Base-by-base conservation (phyloP, 768 basidiomycete species). In the Xerocomellus intermedius region DNA sequence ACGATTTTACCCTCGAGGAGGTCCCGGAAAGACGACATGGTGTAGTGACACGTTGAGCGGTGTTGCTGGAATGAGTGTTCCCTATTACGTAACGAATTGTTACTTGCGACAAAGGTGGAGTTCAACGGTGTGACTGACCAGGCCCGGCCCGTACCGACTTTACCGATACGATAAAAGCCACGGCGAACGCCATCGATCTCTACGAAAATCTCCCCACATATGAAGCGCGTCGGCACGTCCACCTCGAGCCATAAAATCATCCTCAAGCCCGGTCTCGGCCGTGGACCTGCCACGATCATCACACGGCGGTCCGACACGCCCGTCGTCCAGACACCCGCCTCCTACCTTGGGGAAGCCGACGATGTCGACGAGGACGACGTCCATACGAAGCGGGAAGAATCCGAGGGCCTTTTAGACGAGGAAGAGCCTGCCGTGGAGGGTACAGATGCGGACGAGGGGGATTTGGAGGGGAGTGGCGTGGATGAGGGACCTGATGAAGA, bases 261-360 rank as follows among this genome's bases (percentile, higher is more conserved):
- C 10, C 74, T 75, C 54, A 77, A 73, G 45, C 75, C 75, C 2
- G 74, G 72, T 32, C 57, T 69, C 12, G 66, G 65, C 17, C 69
- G 64, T 41, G 68, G 67, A 8, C 57, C 62, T 2, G 64, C 55
- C 2, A 70, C 58, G 17, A 65, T 68, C 58, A 64, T 64, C 24
- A 57, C 69, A 3, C 66, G 68, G 1, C 55, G 56, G 33, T 67
- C 68, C 22, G 10, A 54, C 42, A 67, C 66, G 0, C 69, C 71
- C 8, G 51, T 43, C 39, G 14, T 58, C 24, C 61, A 57, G 22
- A 59, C 59, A 0, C 62, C 58, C 8, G 4, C 45, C 5, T 57
- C 60, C 19, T 70, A 60, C 28, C 62, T 57, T 4, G 66, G 60
- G 7, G 64, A 68, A 22, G 39, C 37, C 14, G 64, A 64, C 9